Conservation (phyloP, 2,329 filamentous ascomycete genomes). For the Neoascochyta sp. region DNA sequence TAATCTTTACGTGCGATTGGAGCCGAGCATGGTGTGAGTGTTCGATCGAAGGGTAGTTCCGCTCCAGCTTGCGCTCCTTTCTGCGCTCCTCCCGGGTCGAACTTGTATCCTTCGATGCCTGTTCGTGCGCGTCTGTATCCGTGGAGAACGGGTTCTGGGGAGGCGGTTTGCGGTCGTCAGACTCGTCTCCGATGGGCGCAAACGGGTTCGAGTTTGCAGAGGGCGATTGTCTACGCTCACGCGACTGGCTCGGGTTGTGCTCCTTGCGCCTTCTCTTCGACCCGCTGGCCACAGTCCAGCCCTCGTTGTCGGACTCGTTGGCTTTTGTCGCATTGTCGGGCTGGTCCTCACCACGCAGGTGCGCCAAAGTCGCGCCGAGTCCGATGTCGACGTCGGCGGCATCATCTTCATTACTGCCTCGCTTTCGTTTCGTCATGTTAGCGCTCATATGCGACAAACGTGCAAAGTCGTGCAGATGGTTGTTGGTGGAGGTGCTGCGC, state of each 20-base stretch:
- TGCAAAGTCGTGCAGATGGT: too few species aligned
- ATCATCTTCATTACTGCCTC: slow-evolving; percentile 16
- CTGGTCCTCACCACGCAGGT: slow-evolving; percentile 19
- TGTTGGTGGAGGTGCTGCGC: background rate
- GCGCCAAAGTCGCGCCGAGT: slow-evolving; percentile 29
- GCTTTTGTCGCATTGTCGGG: slow-evolving; percentile 8
- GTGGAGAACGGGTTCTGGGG: slow-evolving; percentile 19
- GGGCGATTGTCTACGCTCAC: too few species aligned
- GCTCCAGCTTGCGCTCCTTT: slow-evolving; percentile 32
- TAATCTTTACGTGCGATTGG: slow-evolving; percentile 54
- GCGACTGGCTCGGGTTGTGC: too few species aligned
- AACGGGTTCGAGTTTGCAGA: slow-evolving; percentile 16
- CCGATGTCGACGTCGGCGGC: slow-evolving; percentile 21
- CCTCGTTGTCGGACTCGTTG: slow-evolving; percentile 16
- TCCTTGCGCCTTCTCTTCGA: slow-evolving; percentile 23
- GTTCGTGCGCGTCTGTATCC: slow-evolving; percentile 4
- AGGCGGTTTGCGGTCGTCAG: slow-evolving; percentile 6
- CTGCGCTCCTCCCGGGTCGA: slow-evolving; percentile 19
- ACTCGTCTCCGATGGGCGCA: slow-evolving; percentile 8
- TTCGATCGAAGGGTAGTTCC: slow-evolving; percentile 43
- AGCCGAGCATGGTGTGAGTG: slow-evolving; percentile 53
- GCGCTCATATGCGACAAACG: slow-evolving; percentile 8
- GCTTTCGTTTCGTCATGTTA: slow-evolving; percentile 33
- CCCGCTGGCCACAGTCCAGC: slow-evolving; percentile 29
- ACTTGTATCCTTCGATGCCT: slow-evolving; percentile 3